These are phyloP conservation scores for Stentor coeruleus DNA, from an alignment of 73 alveolate species.

Conservation along the genomic window DNA sequence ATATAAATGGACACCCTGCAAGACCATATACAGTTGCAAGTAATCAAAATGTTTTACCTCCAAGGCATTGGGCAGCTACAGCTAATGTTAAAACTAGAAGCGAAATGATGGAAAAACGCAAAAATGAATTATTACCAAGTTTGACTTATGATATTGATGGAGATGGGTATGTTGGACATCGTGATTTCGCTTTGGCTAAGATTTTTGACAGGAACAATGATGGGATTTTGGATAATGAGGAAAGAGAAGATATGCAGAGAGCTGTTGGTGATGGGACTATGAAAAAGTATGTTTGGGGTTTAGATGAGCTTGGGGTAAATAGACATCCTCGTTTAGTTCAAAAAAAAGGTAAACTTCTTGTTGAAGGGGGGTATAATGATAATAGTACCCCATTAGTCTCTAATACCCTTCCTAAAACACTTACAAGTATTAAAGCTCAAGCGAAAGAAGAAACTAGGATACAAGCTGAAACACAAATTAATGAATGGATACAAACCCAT, in stretches of 20 bases:
- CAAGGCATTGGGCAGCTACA: not conserved
- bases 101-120: not conserved
- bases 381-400: too few species aligned
- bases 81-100: not conserved
- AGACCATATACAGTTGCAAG: not conserved
- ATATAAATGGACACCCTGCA: not conserved
- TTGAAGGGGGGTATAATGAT: not conserved
- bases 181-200: slow-evolving; percentile 66
- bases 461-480: not conserved
- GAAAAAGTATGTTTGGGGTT: slow-evolving; percentile 77
- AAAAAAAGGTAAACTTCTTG: slow-evolving; percentile 66
- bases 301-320: slow-evolving; percentile 71
- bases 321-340: slow-evolving; percentile 71
- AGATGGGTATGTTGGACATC: slow-evolving; percentile 78
- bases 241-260: slow-evolving; percentile 37
- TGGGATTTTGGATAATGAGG: slow-evolving; percentile 66
- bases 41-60: not conserved
- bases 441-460: not conserved
- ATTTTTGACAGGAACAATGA: slow-evolving; percentile 67
- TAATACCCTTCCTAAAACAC: not conserved
- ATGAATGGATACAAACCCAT: not conserved
- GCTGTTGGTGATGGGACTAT: slow-evolving; percentile 71
- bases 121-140: slow-evolving; percentile 22
- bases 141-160: slow-evolving; percentile 70
- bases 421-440: too few species aligned